A percentile compares a stretch with the other conserved stretches of the same genome.
Conservation (phyloP, 305 asterid species). For the Vinca major region DNA sequence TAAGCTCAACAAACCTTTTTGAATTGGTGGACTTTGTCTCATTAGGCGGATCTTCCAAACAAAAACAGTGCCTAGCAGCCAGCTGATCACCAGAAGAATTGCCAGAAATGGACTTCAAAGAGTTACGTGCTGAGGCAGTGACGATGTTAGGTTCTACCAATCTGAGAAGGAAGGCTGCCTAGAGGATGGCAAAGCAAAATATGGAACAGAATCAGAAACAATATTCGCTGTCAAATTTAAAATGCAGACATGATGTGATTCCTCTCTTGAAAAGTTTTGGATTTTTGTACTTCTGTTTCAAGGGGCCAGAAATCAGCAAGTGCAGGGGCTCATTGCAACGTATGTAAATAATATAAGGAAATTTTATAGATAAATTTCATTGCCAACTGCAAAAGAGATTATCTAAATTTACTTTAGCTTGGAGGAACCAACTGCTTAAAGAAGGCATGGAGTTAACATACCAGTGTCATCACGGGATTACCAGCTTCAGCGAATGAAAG, state of each 20-base stretch:
- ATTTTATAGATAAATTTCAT: neutral
- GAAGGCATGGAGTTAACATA: slow-evolving; percentile 30
- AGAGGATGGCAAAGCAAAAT: slow-evolving; percentile 21
- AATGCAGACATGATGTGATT: neutral
- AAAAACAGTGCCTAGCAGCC: slow-evolving; percentile 81
- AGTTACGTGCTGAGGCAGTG: slow-evolving; percentile 63
- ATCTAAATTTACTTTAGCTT: neutral
- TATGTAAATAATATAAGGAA: neutral
- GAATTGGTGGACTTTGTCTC: slow-evolving; percentile 32
- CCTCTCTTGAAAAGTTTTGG: neutral
- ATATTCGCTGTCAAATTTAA: neutral
- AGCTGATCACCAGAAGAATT: slow-evolving; percentile 60
- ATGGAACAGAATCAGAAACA: slow-evolving; percentile 2
- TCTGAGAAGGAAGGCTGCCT: slow-evolving; percentile 82
- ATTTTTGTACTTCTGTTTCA: neutral
- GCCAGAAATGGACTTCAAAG: slow-evolving; percentile 53
- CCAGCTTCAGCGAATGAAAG: slow-evolving; percentile 78
- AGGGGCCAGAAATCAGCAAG: neutral
- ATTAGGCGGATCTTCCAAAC: slow-evolving; percentile 81
- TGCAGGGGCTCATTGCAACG: neutral
- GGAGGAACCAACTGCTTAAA: neutral
- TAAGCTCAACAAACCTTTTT: slow-evolving; percentile 48
- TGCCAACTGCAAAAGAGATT: neutral
- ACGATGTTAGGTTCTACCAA: slow-evolving; percentile 76
- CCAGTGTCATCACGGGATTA: slow-evolving; percentile 95